Evolutionary conservation across 2,329 filamentous ascomycete species (phyloP).

Genomic region (Cercospora sojina): DNA sequence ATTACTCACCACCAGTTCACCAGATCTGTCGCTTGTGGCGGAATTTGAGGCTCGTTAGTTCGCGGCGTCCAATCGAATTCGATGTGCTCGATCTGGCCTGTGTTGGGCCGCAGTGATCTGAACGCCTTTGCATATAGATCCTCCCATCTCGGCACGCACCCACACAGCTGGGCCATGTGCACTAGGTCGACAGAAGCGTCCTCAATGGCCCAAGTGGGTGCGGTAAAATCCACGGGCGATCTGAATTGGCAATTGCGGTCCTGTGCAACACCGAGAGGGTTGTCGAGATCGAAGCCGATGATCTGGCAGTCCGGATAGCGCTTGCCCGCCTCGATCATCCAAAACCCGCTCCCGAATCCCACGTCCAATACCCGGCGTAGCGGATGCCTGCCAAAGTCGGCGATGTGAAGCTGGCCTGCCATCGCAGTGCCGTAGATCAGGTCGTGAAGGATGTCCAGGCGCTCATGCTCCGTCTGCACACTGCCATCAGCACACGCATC

Average conservation of each 20-base stretch:
- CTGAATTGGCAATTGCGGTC: constrained; percentile 24
- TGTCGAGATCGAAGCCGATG: constrained; percentile 32
- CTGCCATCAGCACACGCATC: constrained; percentile 6
- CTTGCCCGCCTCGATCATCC: constrained; percentile 83
- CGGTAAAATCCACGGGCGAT: constrained; percentile 66
- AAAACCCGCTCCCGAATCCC: constrained; percentile 87
- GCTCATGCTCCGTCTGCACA: constrained; percentile 23
- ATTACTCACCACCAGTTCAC: constrained; percentile 60
- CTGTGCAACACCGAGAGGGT: constrained; percentile 16
- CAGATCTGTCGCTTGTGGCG: constrained; percentile 56
- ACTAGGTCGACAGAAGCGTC: constrained; percentile 77
- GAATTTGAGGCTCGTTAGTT: constrained; percentile 56
- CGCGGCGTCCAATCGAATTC: constrained; percentile 82
- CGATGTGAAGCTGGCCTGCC: constrained; percentile 24
- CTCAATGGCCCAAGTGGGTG: constrained; percentile 68
- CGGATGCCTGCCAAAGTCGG: constrained; percentile 40
- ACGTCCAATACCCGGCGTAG: constrained; percentile 60
- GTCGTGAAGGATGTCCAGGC: constrained; percentile 29
- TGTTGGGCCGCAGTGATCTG: constrained; percentile 70
- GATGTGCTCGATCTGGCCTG: constrained; percentile 78
- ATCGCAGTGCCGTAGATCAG: constrained; percentile 41
- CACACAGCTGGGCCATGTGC: constrained; percentile 75
- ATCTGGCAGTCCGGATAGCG: constrained; percentile 41
- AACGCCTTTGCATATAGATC: constrained; percentile 67
- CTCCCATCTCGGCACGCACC: constrained; percentile 74